These are phyloP conservation scores for Raffaelea ambrosiae DNA, from an alignment of 2,329 filamentous ascomycete genomes.

Conservation along the genomic window DNA sequence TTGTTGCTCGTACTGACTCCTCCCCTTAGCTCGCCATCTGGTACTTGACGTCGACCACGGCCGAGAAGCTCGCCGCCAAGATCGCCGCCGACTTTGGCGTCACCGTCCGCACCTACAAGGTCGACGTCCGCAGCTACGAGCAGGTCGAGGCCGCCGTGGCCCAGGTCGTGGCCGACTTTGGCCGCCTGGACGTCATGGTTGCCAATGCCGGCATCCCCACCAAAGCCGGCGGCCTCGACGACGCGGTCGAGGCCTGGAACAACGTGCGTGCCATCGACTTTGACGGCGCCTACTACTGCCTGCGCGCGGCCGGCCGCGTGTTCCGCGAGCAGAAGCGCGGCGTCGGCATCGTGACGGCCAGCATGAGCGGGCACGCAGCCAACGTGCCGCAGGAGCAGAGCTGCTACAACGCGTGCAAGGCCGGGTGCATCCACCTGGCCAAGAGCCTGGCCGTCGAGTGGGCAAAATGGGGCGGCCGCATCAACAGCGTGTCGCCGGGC, in stretches of 20 bases:
- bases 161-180: conserved; percentile 21
- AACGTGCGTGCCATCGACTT: conserved; percentile 22
- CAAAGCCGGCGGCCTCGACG: conserved; percentile 22
- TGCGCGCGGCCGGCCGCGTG: conserved; percentile 22
- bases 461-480: conserved; percentile 58
- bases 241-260: conserved; percentile 20
- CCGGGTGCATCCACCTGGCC: conserved; percentile 50
- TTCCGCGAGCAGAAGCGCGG: conserved; percentile 20
- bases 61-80: conserved; percentile 8
- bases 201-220: conserved; percentile 25
- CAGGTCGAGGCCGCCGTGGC: conserved; percentile 21
- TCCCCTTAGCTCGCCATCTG: conserved; percentile 14
- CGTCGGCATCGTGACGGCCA: conserved; percentile 56
- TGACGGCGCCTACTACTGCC: conserved; percentile 24
- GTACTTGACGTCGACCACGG: conserved; percentile 13
- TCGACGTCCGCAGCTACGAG: conserved; percentile 12
- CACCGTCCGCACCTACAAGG: conserved; percentile 10
- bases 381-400: conserved; percentile 68
- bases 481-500: conserved; percentile 63
- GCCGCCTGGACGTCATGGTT: conserved; percentile 25
- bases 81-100: conserved; percentile 13
- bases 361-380: conserved; percentile 68
- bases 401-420: conserved; percentile 66
- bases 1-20: no score
- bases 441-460: conserved; percentile 68